Conservation (phyloP, 2,329 filamentous ascomycete genomes). For the Pseudogymnoascus sp. region DNA sequence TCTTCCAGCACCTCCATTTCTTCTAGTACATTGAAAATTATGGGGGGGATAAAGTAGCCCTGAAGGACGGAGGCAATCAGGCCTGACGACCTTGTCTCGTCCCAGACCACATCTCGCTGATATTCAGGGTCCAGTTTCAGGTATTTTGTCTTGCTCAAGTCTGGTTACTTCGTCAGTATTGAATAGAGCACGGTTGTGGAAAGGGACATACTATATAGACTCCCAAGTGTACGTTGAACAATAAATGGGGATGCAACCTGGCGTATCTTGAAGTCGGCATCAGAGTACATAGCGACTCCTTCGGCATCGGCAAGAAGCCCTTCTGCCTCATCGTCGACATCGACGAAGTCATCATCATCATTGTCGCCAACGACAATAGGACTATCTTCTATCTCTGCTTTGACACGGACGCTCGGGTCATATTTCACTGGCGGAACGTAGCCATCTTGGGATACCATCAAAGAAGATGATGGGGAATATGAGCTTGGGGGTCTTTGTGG, state of each 20-base stretch:
- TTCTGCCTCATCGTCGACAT: not conserved
- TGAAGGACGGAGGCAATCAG: conserved; percentile 26
- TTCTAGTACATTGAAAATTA: conserved; percentile 35
- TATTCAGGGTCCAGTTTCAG: conserved; percentile 38
- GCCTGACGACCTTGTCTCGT: conserved; percentile 25
- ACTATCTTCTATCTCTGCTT: not conserved
- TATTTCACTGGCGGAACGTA: not conserved
- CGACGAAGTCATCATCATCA: conserved; percentile 2
- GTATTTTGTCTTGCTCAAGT: conserved; percentile 24
- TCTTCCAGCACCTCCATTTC: conserved; percentile 12
- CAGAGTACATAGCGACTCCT: not conserved
- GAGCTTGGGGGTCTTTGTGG: not conserved
- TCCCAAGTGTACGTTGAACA: conserved; percentile 18
- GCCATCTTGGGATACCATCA: not conserved
- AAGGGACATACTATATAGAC: conserved; percentile 18
- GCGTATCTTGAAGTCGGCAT: conserved; percentile 22
- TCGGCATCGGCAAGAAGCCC: not conserved
- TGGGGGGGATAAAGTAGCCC: conserved; percentile 35
- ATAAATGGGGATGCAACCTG: conserved; percentile 22
- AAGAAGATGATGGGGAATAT: not conserved
- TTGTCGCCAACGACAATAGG: not conserved
- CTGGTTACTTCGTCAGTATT: conserved; percentile 11
- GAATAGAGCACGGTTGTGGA: not conserved
- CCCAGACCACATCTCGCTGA: conserved; percentile 39
- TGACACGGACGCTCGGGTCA: not conserved